These are phyloP conservation scores for Tulasnella sp. DNA, from an alignment of 768 basidiomycete species.

Conservation along the genomic window DNA sequence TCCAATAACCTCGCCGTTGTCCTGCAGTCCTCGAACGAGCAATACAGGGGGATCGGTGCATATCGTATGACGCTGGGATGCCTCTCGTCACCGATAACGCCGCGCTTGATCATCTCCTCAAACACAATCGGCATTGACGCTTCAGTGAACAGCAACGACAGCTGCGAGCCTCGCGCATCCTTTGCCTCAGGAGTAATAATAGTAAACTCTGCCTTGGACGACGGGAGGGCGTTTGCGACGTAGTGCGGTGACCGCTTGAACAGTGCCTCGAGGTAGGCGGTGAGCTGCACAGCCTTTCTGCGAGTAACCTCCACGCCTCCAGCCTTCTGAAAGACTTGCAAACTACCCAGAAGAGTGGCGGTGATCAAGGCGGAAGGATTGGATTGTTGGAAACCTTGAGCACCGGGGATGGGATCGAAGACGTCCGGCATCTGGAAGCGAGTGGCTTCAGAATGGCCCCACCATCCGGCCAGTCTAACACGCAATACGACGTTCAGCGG, in stretches of 20 bases:
- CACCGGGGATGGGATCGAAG: conserved; percentile 79
- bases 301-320: conserved; percentile 64
- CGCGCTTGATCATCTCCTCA: conserved; percentile 45
- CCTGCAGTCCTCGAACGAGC: conserved; percentile 65
- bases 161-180: conserved; percentile 66
- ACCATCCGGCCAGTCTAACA: conserved; percentile 85
- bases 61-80: conserved; percentile 86
- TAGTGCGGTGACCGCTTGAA: conserved; percentile 55
- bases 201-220: conserved; percentile 52
- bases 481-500: background rate
- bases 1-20: conserved; percentile 56
- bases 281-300: conserved; percentile 58
- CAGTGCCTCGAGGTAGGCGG: conserved; percentile 54
- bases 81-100: conserved; percentile 88
- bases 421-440: conserved; percentile 81
- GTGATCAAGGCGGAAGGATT: conserved; percentile 79
- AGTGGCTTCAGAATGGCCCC: conserved; percentile 83
- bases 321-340: conserved; percentile 66
- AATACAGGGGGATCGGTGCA: conserved; percentile 80
- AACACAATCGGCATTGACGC: conserved; percentile 62
- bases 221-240: conserved; percentile 28
- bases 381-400: conserved; percentile 92
- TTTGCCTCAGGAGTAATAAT: conserved; percentile 76
- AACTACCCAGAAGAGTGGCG: conserved; percentile 70
- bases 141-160: conserved; percentile 71